These are phyloP conservation scores for Cokeromyces recurvatus DNA, from an alignment of 371 early-diverging fungal species.

Conservation along the genomic window DNA sequence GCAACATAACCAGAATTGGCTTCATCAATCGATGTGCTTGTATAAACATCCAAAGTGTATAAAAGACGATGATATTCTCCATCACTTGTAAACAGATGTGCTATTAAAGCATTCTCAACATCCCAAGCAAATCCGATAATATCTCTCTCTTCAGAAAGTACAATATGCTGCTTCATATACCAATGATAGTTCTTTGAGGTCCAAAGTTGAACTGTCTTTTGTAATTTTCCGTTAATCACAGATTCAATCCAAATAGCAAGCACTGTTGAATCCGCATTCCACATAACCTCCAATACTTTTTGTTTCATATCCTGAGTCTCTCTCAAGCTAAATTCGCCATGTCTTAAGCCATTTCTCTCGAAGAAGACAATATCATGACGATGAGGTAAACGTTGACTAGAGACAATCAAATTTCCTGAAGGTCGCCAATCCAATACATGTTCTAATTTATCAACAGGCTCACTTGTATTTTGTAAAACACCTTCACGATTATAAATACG, in stretches of 20 bases:
- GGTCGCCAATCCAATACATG: conserved; percentile 87
- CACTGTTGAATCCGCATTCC: conserved; percentile 88
- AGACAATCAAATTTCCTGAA: conserved; percentile 84
- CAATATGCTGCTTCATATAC: conserved; percentile 87
- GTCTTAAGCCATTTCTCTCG: conserved; percentile 92
- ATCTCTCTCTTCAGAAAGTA: conserved; percentile 27
- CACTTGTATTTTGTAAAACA: conserved; percentile 73
- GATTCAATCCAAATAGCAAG: conserved; percentile 71
- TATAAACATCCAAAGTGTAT: conserved; percentile 55
- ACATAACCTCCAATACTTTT: conserved; percentile 60
- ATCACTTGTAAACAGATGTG: conserved; percentile 52
- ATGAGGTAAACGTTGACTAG: conserved; percentile 77
- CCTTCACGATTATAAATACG: conserved; percentile 87
- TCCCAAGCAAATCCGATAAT: conserved; percentile 66
- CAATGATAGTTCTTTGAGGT: conserved; percentile 91
- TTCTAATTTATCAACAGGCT: conserved; percentile 78
- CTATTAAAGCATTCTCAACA: conserved; percentile 56
- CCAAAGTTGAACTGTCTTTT: conserved; percentile 83
- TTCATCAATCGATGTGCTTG: conserved; percentile 47
- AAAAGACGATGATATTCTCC: conserved; percentile 53
- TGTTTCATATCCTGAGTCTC: conserved; percentile 28
- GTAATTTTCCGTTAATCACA: conserved; percentile 17
- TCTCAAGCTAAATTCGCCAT: conserved; percentile 88
- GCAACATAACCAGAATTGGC: conserved; percentile 66
- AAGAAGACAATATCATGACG: conserved; percentile 89